phyloP scores from a whole-genome alignment of 345 rosid species.

The Turnera subulata region DNA sequence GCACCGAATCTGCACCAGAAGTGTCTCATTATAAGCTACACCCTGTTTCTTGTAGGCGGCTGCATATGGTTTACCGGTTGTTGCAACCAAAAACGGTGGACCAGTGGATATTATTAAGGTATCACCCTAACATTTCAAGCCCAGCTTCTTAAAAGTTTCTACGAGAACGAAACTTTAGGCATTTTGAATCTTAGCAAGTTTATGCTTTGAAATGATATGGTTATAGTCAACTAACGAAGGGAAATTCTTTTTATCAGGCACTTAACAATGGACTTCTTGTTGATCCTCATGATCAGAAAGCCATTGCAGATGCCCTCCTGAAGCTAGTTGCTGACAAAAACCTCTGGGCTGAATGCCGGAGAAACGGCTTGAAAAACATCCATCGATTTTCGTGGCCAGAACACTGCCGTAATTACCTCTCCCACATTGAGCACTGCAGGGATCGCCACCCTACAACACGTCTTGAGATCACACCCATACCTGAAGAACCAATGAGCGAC shows the following conservation, averaged over 20 bases:
- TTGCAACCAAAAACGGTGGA: conserved; percentile 69
- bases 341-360: conserved; percentile 57
- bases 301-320: conserved; percentile 59
- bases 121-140: no score
- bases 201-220: not conserved
- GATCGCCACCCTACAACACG: conserved; percentile 67
- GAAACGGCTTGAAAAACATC: conserved; percentile 57
- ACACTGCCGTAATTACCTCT: conserved; percentile 75
- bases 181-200: conserved; percentile 1
- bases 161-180: no score
- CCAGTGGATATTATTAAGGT: conserved; percentile 68
- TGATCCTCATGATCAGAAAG: conserved; percentile 66
- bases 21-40: conserved; percentile 1
- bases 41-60: conserved; percentile 44
- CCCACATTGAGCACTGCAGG: conserved; percentile 75
- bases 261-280: conserved; percentile 63
- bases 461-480: conserved; percentile 57
- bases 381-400: conserved; percentile 70
- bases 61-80: conserved; percentile 65
- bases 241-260: conserved; percentile 34
- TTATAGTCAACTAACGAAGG: conserved; percentile 7
- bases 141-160: no score
- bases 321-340: conserved; percentile 63
- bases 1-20: not conserved
- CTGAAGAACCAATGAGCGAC: conserved; percentile 84